Evolutionary conservation across 2,329 filamentous ascomycete genomes (phyloP).

Genomic region (Coniochaeta sp.): DNA sequence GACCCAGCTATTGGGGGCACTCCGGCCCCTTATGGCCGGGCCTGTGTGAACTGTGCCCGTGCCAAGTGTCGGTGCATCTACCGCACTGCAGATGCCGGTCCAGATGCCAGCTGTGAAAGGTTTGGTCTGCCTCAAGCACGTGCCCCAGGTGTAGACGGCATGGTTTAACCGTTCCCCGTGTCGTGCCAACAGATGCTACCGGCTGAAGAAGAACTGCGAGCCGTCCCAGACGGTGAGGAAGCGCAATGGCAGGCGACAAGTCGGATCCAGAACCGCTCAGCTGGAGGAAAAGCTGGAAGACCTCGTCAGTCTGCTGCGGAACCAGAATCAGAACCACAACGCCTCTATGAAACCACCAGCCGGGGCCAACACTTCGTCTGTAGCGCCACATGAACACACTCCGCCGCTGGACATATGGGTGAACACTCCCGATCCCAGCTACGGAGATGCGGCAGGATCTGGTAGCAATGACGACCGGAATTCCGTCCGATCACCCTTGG

Average conservation of each 20-base stretch:
- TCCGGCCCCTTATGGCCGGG: slow-evolving; percentile 29
- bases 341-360: not conserved
- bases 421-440: not conserved
- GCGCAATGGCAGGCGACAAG: slow-evolving; percentile 22
- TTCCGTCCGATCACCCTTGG: not conserved
- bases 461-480: not conserved
- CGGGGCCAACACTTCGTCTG: slow-evolving; percentile 13
- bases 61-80: slow-evolving; percentile 44
- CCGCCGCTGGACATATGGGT: slow-evolving; percentile 1
- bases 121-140: slow-evolving; percentile 7
- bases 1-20: not conserved
- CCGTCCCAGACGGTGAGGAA: slow-evolving; percentile 34
- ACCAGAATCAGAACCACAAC: too few relatives aligned
- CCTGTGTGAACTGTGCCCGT: slow-evolving; percentile 38
- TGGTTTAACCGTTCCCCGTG: not conserved
- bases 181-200: slow-evolving; percentile 21
- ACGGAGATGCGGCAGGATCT: not conserved
- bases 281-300: slow-evolving; percentile 44
- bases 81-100: slow-evolving; percentile 21
- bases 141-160: not conserved
- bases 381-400: slow-evolving; percentile 8
- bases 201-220: slow-evolving; percentile 39
- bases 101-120: slow-evolving; percentile 23
- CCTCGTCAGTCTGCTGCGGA: slow-evolving; percentile 35
- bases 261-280: slow-evolving; percentile 30